Percentiles rank a stretch among this genome's conserved stretches.
These are phyloP conservation scores for Inonotus obliquus DNA, from an alignment of 1,284 basidiomycete species.

Conservation along the genomic window DNA sequence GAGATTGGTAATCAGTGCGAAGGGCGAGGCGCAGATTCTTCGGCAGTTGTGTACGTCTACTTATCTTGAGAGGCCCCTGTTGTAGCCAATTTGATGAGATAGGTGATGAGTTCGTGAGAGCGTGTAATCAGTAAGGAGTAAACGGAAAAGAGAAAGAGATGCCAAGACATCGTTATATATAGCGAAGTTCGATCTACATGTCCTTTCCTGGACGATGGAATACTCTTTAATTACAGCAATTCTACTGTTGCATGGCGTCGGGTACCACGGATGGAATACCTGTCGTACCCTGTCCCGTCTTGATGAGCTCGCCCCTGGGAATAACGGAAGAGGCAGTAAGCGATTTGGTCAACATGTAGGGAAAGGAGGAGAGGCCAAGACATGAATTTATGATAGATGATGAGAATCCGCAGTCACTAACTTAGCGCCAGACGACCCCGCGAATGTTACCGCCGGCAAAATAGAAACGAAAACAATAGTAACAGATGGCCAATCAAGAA, in stretches of 20 bases:
- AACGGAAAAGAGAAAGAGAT: background rate
- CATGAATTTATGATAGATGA: background rate
- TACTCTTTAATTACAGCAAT: background rate
- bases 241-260: slow-evolving; percentile 18
- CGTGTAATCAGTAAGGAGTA: too few relatives aligned
- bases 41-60: too few relatives aligned
- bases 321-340: too few relatives aligned
- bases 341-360: background rate
- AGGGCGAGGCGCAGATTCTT: too few relatives aligned
- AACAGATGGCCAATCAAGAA: too few relatives aligned
- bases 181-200: background rate
- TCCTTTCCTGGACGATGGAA: background rate
- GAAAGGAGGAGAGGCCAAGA: background rate
- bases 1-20: too few relatives aligned
- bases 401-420: background rate
- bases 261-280: slow-evolving; percentile 6
- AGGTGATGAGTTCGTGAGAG: background rate
- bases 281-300: slow-evolving; percentile 43
- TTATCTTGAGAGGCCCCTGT: too few relatives aligned
- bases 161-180: background rate
- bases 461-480: background rate
- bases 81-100: background rate
- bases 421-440: slow-evolving; percentile 1
- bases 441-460: background rate
- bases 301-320: slow-evolving; percentile 61